phyloP scores from a whole-genome alignment of 345 rosid genomes.

The Luvunga scandens region DNA sequence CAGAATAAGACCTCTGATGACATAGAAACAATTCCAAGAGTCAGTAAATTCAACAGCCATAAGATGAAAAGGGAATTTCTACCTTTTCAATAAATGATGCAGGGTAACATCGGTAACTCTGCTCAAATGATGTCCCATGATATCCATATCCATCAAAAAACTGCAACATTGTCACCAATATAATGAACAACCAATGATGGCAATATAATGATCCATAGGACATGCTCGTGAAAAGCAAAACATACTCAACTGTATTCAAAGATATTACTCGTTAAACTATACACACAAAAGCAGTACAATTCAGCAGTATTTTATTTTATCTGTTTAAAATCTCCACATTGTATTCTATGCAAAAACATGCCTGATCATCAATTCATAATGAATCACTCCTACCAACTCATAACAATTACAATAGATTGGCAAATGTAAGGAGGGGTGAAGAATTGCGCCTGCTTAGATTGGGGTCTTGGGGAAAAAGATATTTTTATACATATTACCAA shows the following conservation, averaged over 20 bases:
- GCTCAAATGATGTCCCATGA: slow-evolving; percentile 95
- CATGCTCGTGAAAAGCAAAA: background rate
- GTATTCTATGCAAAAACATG: background rate
- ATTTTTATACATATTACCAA: no score
- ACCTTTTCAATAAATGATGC: slow-evolving; percentile 99
- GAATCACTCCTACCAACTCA: background rate
- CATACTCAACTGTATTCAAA: background rate
- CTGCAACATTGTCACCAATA: slow-evolving; percentile 32
- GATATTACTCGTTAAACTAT: background rate
- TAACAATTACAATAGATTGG: background rate
- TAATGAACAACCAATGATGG: background rate
- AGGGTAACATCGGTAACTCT: slow-evolving; percentile 92
- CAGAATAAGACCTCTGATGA: background rate
- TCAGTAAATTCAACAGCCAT: background rate
- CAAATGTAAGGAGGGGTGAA: background rate
- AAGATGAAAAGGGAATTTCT: background rate
- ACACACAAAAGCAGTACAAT: background rate
- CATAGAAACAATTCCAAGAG: background rate
- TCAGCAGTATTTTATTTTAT: background rate
- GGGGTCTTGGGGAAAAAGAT: background rate
- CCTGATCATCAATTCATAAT: background rate
- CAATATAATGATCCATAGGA: background rate
- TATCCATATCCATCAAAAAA: slow-evolving; percentile 85
- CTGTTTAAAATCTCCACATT: background rate
- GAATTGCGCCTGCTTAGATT: background rate